phyloP scores from a whole-genome alignment of 148 eudicot genomes.

The Amaranthus palmeri region DNA sequence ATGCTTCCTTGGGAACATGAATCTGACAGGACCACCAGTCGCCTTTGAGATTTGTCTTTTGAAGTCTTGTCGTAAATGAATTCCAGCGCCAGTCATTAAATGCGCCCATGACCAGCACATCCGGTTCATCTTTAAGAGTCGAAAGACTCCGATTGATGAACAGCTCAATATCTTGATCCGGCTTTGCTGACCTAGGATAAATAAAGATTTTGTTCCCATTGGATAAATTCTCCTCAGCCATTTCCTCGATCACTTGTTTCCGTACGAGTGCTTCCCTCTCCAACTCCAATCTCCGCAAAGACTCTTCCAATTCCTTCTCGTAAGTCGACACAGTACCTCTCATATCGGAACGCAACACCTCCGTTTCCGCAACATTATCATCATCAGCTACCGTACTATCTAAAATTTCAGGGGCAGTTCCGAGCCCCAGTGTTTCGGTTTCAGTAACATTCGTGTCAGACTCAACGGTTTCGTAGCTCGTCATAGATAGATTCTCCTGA shows the following conservation, averaged over 20 bases:
- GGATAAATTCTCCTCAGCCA: conserved; percentile 55
- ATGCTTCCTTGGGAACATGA: conserved; percentile 86
- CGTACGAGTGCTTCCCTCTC: conserved; percentile 61
- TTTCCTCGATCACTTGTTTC: conserved; percentile 51
- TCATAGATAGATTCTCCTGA: conserved; percentile 2
- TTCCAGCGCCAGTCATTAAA: conserved; percentile 93
- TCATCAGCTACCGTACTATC: conserved; percentile 1
- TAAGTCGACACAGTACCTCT: conserved; percentile 5
- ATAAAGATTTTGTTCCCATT: conserved; percentile 59
- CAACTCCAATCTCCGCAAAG: conserved; percentile 38
- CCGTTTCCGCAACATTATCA: conserved; percentile 15
- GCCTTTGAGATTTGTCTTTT: conserved; percentile 61
- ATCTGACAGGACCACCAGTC: conserved; percentile 97
- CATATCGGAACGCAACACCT: conserved; percentile 12
- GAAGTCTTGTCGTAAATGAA: conserved; percentile 64
- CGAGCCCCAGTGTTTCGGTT: conserved; percentile 1
- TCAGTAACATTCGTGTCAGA: conserved; percentile 13
- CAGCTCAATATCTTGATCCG: conserved; percentile 61
- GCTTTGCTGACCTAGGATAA: conserved; percentile 64
- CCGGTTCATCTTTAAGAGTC: conserved; percentile 56
- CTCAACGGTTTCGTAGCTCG: neutral
- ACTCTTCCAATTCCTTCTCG: conserved; percentile 42
- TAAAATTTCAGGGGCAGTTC: neutral
- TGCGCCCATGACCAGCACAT: conserved; percentile 81
- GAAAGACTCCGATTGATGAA: conserved; percentile 78